These are phyloP conservation scores for Posidonia australis DNA, from an alignment of 106 monocot species.

Conservation along the genomic window DNA sequence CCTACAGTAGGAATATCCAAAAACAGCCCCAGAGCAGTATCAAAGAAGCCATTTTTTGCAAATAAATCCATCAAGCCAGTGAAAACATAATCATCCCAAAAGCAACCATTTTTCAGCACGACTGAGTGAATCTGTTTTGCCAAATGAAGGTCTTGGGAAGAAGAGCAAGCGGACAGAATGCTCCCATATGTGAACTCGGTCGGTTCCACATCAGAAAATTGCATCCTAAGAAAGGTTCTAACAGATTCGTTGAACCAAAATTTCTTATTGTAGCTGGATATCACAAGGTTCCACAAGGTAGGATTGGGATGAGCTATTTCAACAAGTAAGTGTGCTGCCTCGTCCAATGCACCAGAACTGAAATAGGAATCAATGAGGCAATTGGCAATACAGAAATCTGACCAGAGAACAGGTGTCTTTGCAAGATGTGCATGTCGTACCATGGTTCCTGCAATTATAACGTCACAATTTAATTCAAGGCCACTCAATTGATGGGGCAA, in stretches of 20 bases:
- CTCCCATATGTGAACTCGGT: conserved; percentile 34
- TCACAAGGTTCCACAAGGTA: conserved; percentile 21
- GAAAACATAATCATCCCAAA: conserved; percentile 32
- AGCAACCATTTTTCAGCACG: conserved; percentile 41
- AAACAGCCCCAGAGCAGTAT: conserved; percentile 33
- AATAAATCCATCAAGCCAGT: conserved; percentile 46
- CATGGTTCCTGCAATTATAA: conserved; percentile 1
- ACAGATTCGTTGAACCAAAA: conserved; percentile 14
- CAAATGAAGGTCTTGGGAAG: conserved; percentile 10
- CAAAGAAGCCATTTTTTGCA: conserved; percentile 28
- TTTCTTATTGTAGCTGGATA: conserved; percentile 15
- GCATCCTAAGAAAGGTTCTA: conserved; percentile 15
- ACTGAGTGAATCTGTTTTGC: conserved; percentile 33
- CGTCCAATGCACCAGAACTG: neutral
- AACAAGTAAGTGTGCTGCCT: conserved; percentile 35
- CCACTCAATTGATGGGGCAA: neutral
- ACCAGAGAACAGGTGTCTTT: conserved; percentile 3
- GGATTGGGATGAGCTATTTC: conserved; percentile 27
- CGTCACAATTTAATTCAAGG: neutral
- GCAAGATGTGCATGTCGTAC: neutral
- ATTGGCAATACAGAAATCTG: neutral
- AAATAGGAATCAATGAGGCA: conserved; percentile 1
- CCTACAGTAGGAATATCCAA: conserved; percentile 3
- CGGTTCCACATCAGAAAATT: conserved; percentile 7
- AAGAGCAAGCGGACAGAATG: conserved; percentile 37